Base-by-base conservation (phyloP, 129 eudicot genomes). In the Scalesia atractyloides region DNA sequence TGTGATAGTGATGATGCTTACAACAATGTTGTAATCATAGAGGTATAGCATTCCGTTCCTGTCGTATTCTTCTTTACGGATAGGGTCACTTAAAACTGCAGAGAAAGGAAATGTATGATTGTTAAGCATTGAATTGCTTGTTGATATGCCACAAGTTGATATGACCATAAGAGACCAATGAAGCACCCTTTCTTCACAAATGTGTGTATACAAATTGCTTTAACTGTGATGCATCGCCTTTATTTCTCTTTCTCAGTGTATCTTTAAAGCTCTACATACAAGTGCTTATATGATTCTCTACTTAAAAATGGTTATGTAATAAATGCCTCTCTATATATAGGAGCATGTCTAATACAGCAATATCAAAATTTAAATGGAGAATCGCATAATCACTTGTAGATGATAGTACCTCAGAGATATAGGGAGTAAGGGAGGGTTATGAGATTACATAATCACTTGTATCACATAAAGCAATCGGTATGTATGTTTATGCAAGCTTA, bases 71-170 rank as follows among this genome's bases (percentile, higher is more conserved):
- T 74, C 81, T 81, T 88, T 74, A 63, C 84, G 82, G 43, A 70
- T 70, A 37, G 98, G 96, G 81, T 92, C 90, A 56, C 94, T 85
- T 72, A 92, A 60, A 74, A 92, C 98, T 92, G 95, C 62, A 80
- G 68, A 37, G 20, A 49, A 36, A 16, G n/a, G 52, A 67, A 24
- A 53, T 4, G 10, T 26, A 19, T 17, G 43, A 20, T 64, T 19
- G 17, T 62, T 63, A 73, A 59, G 44, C 44, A 37, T 37, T 37
- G 44, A 37, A 37, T 37, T 37, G 41, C 8, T 5, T 5, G 8
- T 37, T 9, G 44, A 37, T 37, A 37, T 8, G 44, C 8, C 44
- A 5, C 1, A 37, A 37, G n/a, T 49, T 49, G 19, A 49, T 22
- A 58, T 22, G 64, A 58, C 39, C 16, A 57, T 36, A 5, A 36